phyloP scores from a whole-genome alignment of 2,329 filamentous ascomycete genomes.

The Xylariales sp. region DNA sequence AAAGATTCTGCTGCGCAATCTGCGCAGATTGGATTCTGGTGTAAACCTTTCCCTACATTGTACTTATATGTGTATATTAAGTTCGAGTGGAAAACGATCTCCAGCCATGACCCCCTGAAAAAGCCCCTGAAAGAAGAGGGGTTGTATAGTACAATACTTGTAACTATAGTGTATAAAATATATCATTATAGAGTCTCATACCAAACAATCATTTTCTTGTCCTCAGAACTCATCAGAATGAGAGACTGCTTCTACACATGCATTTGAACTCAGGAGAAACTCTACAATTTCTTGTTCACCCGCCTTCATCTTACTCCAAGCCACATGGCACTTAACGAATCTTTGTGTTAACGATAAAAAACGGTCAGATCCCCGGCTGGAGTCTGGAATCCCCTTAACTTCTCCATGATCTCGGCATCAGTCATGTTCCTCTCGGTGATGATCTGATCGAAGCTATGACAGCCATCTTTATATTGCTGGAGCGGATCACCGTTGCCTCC shows the following conservation, averaged over 20 bases:
- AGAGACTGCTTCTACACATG: neutral
- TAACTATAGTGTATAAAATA: neutral
- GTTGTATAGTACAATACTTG: too few relatives aligned
- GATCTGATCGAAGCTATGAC: slow-evolving; percentile 77
- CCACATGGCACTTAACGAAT: too few relatives aligned
- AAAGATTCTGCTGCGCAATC: too few relatives aligned
- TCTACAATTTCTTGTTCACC: too few relatives aligned
- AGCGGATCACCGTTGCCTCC: slow-evolving; percentile 38
- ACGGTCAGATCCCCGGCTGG: slow-evolving; percentile 50
- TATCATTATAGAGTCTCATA: neutral
- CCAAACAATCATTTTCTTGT: too few relatives aligned
- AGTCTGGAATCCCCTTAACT: slow-evolving; percentile 54
- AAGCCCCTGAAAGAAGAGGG: too few relatives aligned
- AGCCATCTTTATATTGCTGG: slow-evolving; percentile 67
- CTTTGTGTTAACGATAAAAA: slow-evolving; percentile 48
- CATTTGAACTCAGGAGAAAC: neutral
- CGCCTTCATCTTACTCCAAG: too few relatives aligned
- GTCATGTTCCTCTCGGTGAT: slow-evolving; percentile 70
- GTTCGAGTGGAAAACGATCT: too few relatives aligned
- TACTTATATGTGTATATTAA: too few relatives aligned
- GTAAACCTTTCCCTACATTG: too few relatives aligned
- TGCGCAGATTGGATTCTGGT: too few relatives aligned
- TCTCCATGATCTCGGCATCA: slow-evolving; percentile 66
- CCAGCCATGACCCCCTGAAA: too few relatives aligned
- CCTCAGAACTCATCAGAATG: neutral